Base-by-base conservation (phyloP, 75 land plant species). In the Chamaecyparis obtusa region DNA sequence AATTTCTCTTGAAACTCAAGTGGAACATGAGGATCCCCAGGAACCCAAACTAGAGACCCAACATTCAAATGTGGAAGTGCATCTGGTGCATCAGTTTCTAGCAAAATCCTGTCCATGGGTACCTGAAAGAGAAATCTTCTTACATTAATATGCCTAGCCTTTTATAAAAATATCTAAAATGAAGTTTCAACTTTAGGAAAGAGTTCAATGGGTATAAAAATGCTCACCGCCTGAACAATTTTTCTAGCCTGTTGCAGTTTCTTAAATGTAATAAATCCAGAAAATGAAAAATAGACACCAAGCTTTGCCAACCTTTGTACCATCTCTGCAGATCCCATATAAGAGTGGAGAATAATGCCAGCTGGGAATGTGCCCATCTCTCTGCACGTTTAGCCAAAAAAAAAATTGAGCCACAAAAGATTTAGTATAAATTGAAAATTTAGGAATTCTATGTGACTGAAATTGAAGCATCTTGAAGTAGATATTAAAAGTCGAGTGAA, bases 301-400 rank as follows among this genome's bases (percentile, higher is more conserved):
- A 90, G 90, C 85, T 97, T 95, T 30, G 94, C 90, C n/a, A 98
- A 87, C 5, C 81, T 88, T 35, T 94, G 90, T 83, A 98, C 97
- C 92, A 95, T 93, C 89, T 98, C 99, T 54, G 96, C 93, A 83
- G 99, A 93, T 1, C 99, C 99, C 0, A 90, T 16, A 84, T 87
- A 98, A 27, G 99, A 98, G 88, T 98, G 99, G 64, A 98, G 86
- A 86, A 98, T 95, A n/a, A 95, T 87, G 36, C 99, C 99, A 83
- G 89, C 94, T 76, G 99, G 99, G 80, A 98, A 98, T 86, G 91
- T 93, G 8, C 99, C 99, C 83, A 94, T 88, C 51, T 88, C 87
- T 85, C 97, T 95, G 83, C 46, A 37, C 16, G 44, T 64, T 24
- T 16, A 36, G 24, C 43, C 43, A 86, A 43, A 55, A 39, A 49